phyloP scores from a whole-genome alignment of 2,329 filamentous ascomycete genomes.

The Venturia oleaginea region DNA sequence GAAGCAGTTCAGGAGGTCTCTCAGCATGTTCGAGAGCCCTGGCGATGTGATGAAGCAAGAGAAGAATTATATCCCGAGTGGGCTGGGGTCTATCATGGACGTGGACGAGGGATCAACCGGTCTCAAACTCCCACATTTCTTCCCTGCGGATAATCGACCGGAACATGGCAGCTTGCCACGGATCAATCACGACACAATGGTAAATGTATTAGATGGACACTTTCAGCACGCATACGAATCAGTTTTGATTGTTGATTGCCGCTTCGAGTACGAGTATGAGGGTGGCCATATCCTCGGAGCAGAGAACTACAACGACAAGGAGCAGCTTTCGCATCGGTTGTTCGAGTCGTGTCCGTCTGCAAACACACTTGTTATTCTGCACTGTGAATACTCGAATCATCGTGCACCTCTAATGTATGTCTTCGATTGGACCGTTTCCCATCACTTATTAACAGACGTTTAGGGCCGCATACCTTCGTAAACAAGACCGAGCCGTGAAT shows the following conservation, averaged over 20 bases:
- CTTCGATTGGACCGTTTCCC: background rate
- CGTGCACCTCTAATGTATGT: constrained; percentile 80
- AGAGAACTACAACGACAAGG: constrained; percentile 95
- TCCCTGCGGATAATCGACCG: constrained; percentile 60
- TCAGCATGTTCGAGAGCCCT: constrained; percentile 97
- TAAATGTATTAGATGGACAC: constrained; percentile 80
- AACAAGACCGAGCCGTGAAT: constrained; percentile 79
- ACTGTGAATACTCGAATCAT: constrained; percentile 97
- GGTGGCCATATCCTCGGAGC: constrained; percentile 91
- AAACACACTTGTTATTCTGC: constrained; percentile 78
- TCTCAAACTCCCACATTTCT: constrained; percentile 74
- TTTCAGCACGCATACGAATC: constrained; percentile 69
- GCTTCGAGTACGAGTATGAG: constrained; percentile 97
- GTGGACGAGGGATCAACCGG: constrained; percentile 62
- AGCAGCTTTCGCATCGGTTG: constrained; percentile 68
- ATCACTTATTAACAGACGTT: constrained; percentile 13
- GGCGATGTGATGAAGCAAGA: constrained; percentile 80
- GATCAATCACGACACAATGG: constrained; percentile 71
- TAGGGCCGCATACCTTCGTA: constrained; percentile 77
- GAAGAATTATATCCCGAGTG: constrained; percentile 49
- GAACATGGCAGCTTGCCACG: constrained; percentile 70
- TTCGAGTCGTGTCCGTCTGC: constrained; percentile 59
- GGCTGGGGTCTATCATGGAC: constrained; percentile 70
- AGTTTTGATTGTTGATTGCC: constrained; percentile 85
- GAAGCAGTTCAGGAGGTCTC: constrained; percentile 81